These are phyloP conservation scores for Stephania cephalantha DNA, from an alignment of 164 flowering plant genomes.

Conservation along the genomic window DNA sequence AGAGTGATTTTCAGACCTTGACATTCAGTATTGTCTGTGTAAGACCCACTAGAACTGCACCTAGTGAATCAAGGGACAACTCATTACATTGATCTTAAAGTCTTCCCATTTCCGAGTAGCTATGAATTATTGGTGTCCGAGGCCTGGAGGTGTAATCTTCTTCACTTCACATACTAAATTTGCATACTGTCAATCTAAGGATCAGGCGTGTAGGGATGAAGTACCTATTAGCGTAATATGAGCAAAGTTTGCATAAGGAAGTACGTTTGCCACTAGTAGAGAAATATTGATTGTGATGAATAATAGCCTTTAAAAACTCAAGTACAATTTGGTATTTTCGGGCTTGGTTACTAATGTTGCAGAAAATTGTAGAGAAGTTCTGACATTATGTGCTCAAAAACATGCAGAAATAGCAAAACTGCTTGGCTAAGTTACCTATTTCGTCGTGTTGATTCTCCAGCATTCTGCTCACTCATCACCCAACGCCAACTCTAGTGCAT, in stretches of 20 bases:
- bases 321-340: neutral
- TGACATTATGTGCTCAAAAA: neutral
- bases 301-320: neutral
- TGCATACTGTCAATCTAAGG: neutral
- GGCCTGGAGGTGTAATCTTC: no score
- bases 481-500: constrained; percentile 82
- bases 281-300: neutral
- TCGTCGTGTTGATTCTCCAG: constrained; percentile 1
- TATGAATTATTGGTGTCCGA: no score
- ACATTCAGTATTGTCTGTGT: neutral
- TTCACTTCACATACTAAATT: no score
- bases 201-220: neutral
- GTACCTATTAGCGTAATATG: neutral
- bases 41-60: neutral
- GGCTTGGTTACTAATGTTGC: neutral
- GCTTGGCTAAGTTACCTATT: constrained; percentile 6
- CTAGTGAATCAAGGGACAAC: neutral
- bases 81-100: neutral
- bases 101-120: neutral
- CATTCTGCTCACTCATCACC: constrained; percentile 50
- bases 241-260: neutral
- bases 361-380: neutral
- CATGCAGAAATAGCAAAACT: neutral
- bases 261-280: neutral
- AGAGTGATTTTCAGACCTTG: neutral